Base-by-base conservation (phyloP, 257 asterid genomes). In the Solanum neorickii region DNA sequence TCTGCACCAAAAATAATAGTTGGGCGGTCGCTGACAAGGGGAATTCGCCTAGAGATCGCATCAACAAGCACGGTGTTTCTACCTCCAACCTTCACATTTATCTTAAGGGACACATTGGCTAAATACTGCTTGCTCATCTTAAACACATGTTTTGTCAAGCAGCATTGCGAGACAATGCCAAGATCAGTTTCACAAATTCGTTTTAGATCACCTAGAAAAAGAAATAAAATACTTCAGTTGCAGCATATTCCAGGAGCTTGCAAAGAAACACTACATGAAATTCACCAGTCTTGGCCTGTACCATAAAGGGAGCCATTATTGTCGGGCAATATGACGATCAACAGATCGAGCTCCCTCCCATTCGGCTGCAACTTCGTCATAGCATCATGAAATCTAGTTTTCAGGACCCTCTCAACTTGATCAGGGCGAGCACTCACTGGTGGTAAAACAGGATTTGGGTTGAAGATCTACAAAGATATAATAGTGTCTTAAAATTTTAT, bases 1-100 rank as follows among this genome's bases (percentile, higher is more conserved):
- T 97, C 99, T 87, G 99, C 99, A 85, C 99, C 99, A 86, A 97
- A 97, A 59, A 97, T 97, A 75, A 97, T 97, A 18, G 99, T 97
- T n/a, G 99, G 98, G 37, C 92, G 89, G 87, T 97, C 98, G 83
- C 97, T 95, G 73, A 97, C 99, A 18, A 94, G 95, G 65, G 99
- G 99, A 83, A 97, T 95, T 76, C 98, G 96, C 76, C 98, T 91
- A 13, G 95, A 91, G 35, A 95, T 84, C 5, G 99, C 99, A 90
- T 97, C 99, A 68, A 94, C 94, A 84, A 97, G 95, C 62, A 97
- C 99, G 0, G 99, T 95, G 83, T 97, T 97, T 89, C 99, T 93
- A 49, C 99, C 99, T 35, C 99, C 99, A 85, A 94, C 99, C 87
- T 97, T 97, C 49, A 97, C 99, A 82, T 97, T 97, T 21, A 97